These are phyloP conservation scores for Tephrocybe sp. DNA, from an alignment of 768 basidiomycete species.

Conservation along the genomic window DNA sequence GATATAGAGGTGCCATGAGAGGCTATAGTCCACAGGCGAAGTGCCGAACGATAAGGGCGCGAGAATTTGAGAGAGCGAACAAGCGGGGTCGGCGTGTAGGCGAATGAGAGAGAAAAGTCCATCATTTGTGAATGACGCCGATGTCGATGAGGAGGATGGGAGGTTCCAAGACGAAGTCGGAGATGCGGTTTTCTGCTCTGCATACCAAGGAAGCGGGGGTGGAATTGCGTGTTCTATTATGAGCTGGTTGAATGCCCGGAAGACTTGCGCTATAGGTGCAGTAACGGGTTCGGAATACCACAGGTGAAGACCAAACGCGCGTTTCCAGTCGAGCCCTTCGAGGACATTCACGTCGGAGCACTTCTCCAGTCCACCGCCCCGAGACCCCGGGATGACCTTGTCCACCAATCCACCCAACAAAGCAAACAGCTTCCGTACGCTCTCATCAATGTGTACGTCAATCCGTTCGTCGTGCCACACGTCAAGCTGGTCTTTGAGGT, in stretches of 20 bases:
- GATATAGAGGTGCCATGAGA: conserved; percentile 93
- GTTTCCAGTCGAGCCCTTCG: conserved; percentile 88
- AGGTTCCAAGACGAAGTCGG: conserved; percentile 36
- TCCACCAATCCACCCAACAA: conserved; percentile 73
- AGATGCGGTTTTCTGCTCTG: conserved; percentile 13
- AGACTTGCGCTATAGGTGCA: conserved; percentile 66
- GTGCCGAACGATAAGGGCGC: conserved; percentile 72
- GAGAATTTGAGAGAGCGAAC: conserved; percentile 66
- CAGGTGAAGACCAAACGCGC: conserved; percentile 83
- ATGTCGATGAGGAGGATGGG: conserved; percentile 26
- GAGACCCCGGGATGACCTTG: conserved; percentile 52
- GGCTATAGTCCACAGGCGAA: conserved; percentile 74
- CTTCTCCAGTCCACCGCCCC: conserved; percentile 46
- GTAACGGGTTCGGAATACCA: conserved; percentile 84
- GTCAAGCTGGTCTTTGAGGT: conserved; percentile 70
- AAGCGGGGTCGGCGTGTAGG: conserved; percentile 69
- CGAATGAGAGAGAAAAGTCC: conserved; percentile 80
- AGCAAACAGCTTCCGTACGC: conserved; percentile 78
- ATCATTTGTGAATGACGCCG: conserved; percentile 42
- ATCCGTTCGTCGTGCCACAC: conserved; percentile 82
- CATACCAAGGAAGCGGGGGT: conserved; percentile 59
- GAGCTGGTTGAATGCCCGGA: conserved; percentile 54
- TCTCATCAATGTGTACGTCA: conserved; percentile 63
- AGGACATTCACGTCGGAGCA: conserved; percentile 60
- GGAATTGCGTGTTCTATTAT: conserved; percentile 40